Conservation (phyloP, 1,284 basidiomycete genomes). For the Boletus putidus region DNA sequence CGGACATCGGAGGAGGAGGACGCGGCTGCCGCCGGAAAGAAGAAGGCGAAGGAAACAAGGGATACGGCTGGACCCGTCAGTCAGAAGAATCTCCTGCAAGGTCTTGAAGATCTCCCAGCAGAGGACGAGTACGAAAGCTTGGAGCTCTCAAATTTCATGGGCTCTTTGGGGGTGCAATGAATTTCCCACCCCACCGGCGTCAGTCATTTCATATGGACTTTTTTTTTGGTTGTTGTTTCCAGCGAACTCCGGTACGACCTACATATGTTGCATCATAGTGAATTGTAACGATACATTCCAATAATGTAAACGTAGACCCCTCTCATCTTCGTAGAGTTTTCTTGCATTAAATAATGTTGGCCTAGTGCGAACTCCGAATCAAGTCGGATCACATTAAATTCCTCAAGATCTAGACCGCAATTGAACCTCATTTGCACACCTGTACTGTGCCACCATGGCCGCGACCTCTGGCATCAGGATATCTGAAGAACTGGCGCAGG, state of each 20-base stretch:
- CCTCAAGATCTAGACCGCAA: too few species aligned
- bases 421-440: neutral
- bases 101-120: constrained; percentile 83
- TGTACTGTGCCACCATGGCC: constrained; percentile 50
- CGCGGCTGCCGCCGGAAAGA: constrained; percentile 53
- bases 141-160: constrained; percentile 84
- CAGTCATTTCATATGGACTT: constrained; percentile 24
- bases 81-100: constrained; percentile 81
- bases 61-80: constrained; percentile 53
- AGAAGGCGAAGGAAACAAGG: constrained; percentile 55
- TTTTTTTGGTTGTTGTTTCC: constrained; percentile 22
- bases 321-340: constrained; percentile 19
- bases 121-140: constrained; percentile 89
- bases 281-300: constrained; percentile 36
- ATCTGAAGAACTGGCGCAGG: constrained; percentile 51
- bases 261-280: constrained; percentile 40
- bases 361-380: neutral
- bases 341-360: constrained; percentile 9
- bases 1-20: constrained; percentile 79
- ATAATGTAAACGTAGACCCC: constrained; percentile 40
- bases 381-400: neutral
- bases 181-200: neutral
- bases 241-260: constrained; percentile 25
- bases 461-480: constrained; percentile 65
- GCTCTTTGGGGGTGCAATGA: constrained; percentile 55